Percentiles rank a stretch among this genome's conserved stretches.
Conservation (phyloP, 2,329 filamentous ascomycete genomes). For the Nemania abortiva region DNA sequence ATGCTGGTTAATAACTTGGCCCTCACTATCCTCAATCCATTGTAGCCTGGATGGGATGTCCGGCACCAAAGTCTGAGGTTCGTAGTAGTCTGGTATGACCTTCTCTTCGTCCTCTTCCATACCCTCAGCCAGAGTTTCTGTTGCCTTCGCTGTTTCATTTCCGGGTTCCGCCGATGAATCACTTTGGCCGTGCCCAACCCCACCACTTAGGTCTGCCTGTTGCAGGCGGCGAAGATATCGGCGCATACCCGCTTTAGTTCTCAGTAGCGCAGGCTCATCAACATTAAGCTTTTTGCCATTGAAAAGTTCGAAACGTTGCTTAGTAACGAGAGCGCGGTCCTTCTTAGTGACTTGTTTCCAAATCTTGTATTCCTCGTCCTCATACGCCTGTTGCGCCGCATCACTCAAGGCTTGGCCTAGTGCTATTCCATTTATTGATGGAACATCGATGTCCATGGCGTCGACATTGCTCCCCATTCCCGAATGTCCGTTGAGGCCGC, state of each 20-base stretch:
- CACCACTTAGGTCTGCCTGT: slow-evolving; percentile 68
- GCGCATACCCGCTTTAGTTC: slow-evolving; percentile 89
- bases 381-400: slow-evolving; percentile 79
- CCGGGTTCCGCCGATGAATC: slow-evolving; percentile 63
- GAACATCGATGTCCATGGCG: slow-evolving; percentile 87
- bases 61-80: slow-evolving; percentile 85
- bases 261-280: slow-evolving; percentile 87
- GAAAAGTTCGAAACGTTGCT: slow-evolving; percentile 88
- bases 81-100: slow-evolving; percentile 94
- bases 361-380: slow-evolving; percentile 95
- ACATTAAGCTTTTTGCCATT: slow-evolving; percentile 84
- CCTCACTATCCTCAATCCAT: slow-evolving; percentile 92
- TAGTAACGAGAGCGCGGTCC: slow-evolving; percentile 86
- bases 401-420: slow-evolving; percentile 73
- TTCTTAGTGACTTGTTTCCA: slow-evolving; percentile 99
- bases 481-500: slow-evolving; percentile 74
- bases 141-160: slow-evolving; percentile 62
- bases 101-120: slow-evolving; percentile 90
- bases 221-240: slow-evolving; percentile 85
- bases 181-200: slow-evolving; percentile 53
- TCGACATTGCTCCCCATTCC: slow-evolving; percentile 81
- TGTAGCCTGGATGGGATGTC: slow-evolving; percentile 82
- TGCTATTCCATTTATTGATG: slow-evolving; percentile 74
- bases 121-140: slow-evolving; percentile 91
- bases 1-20: slow-evolving; percentile 86